Base-by-base conservation (phyloP, 345 rosid species). In the Salix exigua region DNA sequence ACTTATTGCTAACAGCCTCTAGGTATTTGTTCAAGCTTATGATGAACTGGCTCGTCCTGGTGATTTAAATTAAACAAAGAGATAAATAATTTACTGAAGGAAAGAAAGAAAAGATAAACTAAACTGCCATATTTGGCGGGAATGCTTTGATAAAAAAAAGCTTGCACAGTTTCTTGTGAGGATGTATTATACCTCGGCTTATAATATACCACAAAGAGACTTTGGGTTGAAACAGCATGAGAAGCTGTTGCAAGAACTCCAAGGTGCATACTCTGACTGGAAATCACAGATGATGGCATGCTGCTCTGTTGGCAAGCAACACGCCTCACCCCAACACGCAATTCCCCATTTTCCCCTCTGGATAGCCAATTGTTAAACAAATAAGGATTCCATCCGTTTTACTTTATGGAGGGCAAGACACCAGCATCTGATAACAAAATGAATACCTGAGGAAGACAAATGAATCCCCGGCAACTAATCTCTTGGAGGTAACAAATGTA, bases 231-330 rank as follows among this genome's bases (percentile, higher is more conserved):
- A 77, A 88, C 87, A 30, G 98, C 98, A 85, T 96, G 99, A 75
- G 86, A 88, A 71, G 99, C 99, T 70, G 98, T 93, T 67, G 98
- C 98, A 80, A 96, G 93, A 78, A 96, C 99, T 42, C 98, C 99
- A 1, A 96, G 84, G 80, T 92, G 98, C 98, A 96, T 93, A 87
- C 91, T 93, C 80, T 91, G 98, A 73, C 98, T 89, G 46, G 99
- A 96, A 79, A 96, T 93, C 79, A 96, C 94, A 7, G 98, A 92
- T 38, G 97, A 84, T 17, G 98, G 93, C 96, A 89, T 90, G 83
- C 81, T 84, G 79, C 84, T 88, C 77, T 87, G 94, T 76, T 92
- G 96, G 11, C 84, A 86, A 79, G 88, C 86, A 79, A 87, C 86
- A 78, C 91, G 96, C 63, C 92, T 88, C 80, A 92, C 91, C 37